Percentiles rank a stretch among this genome's conserved stretches.
Evolutionary conservation across 495 filamentous ascomycete species (phyloP).

Genomic region (Neurospora tetrasperma): DNA sequence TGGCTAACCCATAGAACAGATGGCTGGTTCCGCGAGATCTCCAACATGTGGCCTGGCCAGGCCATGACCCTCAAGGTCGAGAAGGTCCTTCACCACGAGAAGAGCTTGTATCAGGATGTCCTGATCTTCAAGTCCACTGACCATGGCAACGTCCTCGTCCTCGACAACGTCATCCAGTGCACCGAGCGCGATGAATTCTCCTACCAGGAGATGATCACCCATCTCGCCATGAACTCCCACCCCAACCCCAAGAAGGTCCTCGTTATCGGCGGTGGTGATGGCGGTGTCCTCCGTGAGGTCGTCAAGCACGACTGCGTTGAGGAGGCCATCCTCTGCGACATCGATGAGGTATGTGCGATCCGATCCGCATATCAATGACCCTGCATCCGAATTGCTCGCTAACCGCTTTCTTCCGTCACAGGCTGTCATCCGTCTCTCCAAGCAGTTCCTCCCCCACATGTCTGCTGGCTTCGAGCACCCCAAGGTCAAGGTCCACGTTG

Average conservation of each 20-base stretch:
- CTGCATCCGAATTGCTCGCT: neutral
- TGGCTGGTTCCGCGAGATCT: constrained; percentile 99
- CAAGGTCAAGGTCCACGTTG: constrained; percentile 81
- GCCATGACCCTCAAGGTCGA: constrained; percentile 98
- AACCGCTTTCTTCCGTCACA: constrained; percentile 19
- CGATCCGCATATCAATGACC: neutral
- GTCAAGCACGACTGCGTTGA: constrained; percentile 94
- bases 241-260: constrained; percentile 96
- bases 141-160: constrained; percentile 92
- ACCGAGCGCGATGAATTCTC: constrained; percentile 98
- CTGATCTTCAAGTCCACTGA: constrained; percentile 95
- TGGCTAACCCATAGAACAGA: constrained; percentile 39
- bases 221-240: constrained; percentile 97
- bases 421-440: constrained; percentile 96
- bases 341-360: constrained; percentile 66
- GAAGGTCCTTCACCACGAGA: constrained; percentile 96
- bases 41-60: constrained; percentile 97
- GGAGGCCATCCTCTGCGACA: constrained; percentile 93
- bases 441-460: constrained; percentile 97
- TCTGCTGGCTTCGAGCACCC: constrained; percentile 84
- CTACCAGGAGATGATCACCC: constrained; percentile 99
- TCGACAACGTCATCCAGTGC: constrained; percentile 98
- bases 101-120: constrained; percentile 97
- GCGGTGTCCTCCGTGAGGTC: constrained; percentile 92
- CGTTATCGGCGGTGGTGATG: constrained; percentile 95